These are phyloP conservation scores for Aphanoascus verrucosus DNA, from an alignment of 2,329 filamentous ascomycete species.

Conservation along the genomic window DNA sequence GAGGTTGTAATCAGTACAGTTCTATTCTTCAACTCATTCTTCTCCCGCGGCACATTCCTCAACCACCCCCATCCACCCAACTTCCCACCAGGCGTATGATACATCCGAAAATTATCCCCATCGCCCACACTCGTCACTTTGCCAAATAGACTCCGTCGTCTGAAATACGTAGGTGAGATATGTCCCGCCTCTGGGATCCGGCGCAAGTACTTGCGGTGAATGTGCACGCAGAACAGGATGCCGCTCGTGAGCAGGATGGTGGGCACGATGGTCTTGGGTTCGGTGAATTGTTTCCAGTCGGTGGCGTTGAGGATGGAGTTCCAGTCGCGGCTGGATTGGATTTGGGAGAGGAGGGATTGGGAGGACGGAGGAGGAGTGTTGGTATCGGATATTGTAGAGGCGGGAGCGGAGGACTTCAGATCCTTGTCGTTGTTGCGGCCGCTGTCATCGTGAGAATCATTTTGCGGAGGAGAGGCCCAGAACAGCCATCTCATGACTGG, in stretches of 20 bases:
- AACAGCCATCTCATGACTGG: slow-evolving; percentile 41
- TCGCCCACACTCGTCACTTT: slow-evolving; percentile 89
- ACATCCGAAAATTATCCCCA: slow-evolving; percentile 90
- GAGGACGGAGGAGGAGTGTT: slow-evolving; percentile 20
- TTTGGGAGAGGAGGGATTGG: slow-evolving; percentile 20
- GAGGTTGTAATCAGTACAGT: slow-evolving; percentile 49
- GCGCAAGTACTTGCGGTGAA: slow-evolving; percentile 53
- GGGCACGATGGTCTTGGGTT: slow-evolving; percentile 29
- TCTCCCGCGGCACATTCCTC: slow-evolving; percentile 59
- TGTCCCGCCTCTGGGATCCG: slow-evolving; percentile 69
- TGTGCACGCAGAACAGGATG: slow-evolving; percentile 27
- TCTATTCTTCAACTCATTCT: slow-evolving; percentile 58
- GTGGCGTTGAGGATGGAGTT: slow-evolving; percentile 35
- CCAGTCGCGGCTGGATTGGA: slow-evolving; percentile 27
- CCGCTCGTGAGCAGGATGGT: slow-evolving; percentile 31
- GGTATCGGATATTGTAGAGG: slow-evolving; percentile 10
- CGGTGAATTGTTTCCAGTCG: slow-evolving; percentile 31
- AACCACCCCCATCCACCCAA: slow-evolving; percentile 88
- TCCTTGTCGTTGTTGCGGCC: slow-evolving; percentile 7
- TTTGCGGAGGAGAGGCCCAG: slow-evolving; percentile 33
- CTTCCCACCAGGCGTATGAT: slow-evolving; percentile 85
- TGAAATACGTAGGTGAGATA: slow-evolving; percentile 64
- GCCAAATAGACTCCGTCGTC: slow-evolving; percentile 66
- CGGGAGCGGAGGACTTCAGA: slow-evolving; percentile 15
- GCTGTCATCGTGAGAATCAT: slow-evolving; percentile 15